Evolutionary conservation across 305 asterid species (phyloP), one percentile per base, ranked within the genome.

Genomic region (Fraxinus paxiana): DNA sequence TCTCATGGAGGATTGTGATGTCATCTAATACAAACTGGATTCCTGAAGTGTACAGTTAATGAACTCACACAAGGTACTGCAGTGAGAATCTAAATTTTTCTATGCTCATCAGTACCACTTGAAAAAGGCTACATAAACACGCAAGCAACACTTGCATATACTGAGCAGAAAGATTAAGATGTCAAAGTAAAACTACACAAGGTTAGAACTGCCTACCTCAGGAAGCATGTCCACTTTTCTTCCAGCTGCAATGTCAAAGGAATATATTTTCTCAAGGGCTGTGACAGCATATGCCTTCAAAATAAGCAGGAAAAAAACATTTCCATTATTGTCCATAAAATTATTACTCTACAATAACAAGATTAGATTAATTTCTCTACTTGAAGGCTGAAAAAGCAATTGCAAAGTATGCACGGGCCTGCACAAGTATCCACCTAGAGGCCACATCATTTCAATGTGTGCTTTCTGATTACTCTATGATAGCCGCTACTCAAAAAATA

Each of bases 201-300:
- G 24, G 24, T 77, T 34, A 56, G 69, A 81, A 81, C 73, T 82
- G 75, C 86, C 15, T 85, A 96, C 99, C 99, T 96, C 99, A 51
- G 98, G 90, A 34, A 94, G 91, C 75, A 96, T 38, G 83, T 92
- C 98, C 83, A 91, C 94, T 81, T 87, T 85, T 81, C 93, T 92
- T 89, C 97, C 98, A 83, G 98, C 95, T 48, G 98, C 94, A 84
- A 92, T 89, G 88, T 96, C 99, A 82, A 96, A 96, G 34, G 98
- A 87, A 85, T 92, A 92, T 85, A 94, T 89, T 94, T 96, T 96
- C 97, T 84, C 86, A 84, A 96, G 90, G 31, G 98, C 99, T 28
- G 98, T 87, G 61, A 94, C 90, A 59, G 97, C 95, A 85, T 92
- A 96, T 54, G 95, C 97, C 99, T 96, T 87, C 88, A 82, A 76